Percentiles rank a stretch among this genome's conserved stretches.
These are phyloP conservation scores for Sugiyamaella valdiviana DNA, from an alignment of 805 yeast species.

Conservation along the genomic window DNA sequence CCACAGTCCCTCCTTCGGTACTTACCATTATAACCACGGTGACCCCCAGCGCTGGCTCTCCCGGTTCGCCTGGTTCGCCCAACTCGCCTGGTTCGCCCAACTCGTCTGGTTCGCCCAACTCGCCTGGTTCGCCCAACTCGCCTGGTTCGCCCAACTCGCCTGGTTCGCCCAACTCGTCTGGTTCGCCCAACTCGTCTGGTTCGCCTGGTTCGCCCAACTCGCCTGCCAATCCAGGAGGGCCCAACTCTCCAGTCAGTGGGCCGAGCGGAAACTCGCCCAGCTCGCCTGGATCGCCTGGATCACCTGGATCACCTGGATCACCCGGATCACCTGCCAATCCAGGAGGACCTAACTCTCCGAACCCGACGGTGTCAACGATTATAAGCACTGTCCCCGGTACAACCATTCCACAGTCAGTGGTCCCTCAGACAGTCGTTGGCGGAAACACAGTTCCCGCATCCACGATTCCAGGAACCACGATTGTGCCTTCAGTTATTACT, in stretches of 20 bases:
- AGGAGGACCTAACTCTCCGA: neutral
- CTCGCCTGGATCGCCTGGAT: neutral
- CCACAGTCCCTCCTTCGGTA: conserved; percentile 16
- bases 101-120: neutral
- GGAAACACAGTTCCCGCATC: conserved; percentile 14
- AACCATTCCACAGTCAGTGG: conserved; percentile 1
- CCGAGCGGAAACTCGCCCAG: neutral
- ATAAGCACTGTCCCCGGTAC: conserved; percentile 5
- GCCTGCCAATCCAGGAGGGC: neutral
- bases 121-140: neutral
- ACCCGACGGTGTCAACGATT: neutral
- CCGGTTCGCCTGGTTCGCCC: neutral
- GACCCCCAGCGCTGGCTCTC: neutral
- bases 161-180: neutral
- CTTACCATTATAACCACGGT: conserved; percentile 15
- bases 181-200: neutral
- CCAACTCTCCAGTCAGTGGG: neutral
- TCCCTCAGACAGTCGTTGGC: conserved; percentile 19
- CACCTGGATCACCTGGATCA: neutral
- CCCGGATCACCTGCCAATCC: neutral
- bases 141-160: neutral
- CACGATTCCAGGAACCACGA: conserved; percentile 12
- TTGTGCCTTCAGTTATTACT: conserved; percentile 4
- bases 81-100: neutral
- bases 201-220: neutral